These are phyloP conservation scores for Chimonanthus salicifolius DNA, from an alignment of 164 flowering plant species.

Conservation along the genomic window DNA sequence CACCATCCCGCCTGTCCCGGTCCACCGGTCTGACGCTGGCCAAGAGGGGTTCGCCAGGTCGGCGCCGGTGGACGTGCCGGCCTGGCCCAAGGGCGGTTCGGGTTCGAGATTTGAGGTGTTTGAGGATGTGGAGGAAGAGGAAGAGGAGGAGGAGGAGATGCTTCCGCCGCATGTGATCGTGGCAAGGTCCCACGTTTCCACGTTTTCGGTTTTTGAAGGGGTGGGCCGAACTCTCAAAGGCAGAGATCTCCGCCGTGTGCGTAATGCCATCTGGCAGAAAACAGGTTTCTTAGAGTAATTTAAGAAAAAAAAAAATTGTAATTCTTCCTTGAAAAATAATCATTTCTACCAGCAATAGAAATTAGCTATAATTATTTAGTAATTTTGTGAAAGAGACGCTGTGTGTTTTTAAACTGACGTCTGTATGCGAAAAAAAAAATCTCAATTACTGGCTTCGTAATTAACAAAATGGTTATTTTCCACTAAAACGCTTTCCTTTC, in stretches of 20 bases:
- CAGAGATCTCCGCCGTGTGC: slow-evolving; percentile 73
- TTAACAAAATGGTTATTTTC: too few species aligned
- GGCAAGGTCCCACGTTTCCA: slow-evolving; percentile 39
- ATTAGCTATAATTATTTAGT: too few species aligned
- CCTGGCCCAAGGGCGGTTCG: slow-evolving; percentile 23
- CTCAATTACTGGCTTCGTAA: too few species aligned
- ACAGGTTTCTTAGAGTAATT: slow-evolving; percentile 73
- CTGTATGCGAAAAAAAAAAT: too few species aligned
- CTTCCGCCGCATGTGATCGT: slow-evolving; percentile 84
- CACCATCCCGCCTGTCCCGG: slow-evolving; percentile 23
- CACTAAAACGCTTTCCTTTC: too few species aligned
- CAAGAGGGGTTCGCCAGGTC: slow-evolving; percentile 29
- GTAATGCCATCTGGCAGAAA: slow-evolving; percentile 61
- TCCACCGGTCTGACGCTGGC: slow-evolving; percentile 16
- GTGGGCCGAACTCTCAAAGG: slow-evolving; percentile 84
- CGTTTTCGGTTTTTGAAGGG: slow-evolving; percentile 81
- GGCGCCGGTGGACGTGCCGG: slow-evolving; percentile 63
- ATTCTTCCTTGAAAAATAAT: background rate
- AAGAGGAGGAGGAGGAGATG: slow-evolving; percentile 31
- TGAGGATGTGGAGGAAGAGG: slow-evolving; percentile 23
- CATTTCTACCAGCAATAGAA: too few species aligned
- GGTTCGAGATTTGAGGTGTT: slow-evolving; percentile 13
- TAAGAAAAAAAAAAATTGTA: background rate
- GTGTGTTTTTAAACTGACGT: too few species aligned
- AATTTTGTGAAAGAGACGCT: too few species aligned